These are phyloP conservation scores for Tuber umbilicatum DNA, from an alignment of 495 filamentous ascomycete species.

Conservation along the genomic window DNA sequence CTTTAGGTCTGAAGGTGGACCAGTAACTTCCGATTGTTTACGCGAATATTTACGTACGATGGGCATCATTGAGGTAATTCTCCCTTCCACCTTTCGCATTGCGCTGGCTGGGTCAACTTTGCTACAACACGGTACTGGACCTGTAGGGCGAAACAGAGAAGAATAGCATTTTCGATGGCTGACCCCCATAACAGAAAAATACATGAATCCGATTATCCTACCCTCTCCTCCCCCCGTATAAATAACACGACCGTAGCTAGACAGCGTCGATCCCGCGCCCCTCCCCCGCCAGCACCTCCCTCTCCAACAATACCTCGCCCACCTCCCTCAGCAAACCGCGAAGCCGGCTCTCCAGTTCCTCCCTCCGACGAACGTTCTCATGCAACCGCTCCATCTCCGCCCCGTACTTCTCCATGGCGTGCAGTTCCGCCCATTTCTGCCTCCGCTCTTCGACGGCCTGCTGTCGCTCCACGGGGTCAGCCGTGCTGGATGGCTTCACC, in stretches of 20 bases:
- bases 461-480: conserved; percentile 2
- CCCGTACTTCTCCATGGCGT: conserved; percentile 27
- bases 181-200: neutral
- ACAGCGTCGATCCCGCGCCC: conserved; percentile 21
- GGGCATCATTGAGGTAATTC: neutral
- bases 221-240: neutral
- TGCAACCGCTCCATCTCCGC: conserved; percentile 23
- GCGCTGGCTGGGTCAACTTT: neutral
- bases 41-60: too few species aligned
- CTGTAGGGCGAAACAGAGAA: too few species aligned
- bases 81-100: neutral
- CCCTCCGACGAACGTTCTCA: conserved; percentile 29
- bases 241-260: conserved; percentile 7
- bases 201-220: neutral
- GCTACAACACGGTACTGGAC: neutral
- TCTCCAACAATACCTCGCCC: conserved; percentile 27
- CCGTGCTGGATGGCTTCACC: neutral
- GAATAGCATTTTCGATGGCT: neutral
- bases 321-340: conserved; percentile 32
- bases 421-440: conserved; percentile 27
- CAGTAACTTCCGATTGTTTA: too few species aligned
- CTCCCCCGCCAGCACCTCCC: conserved; percentile 19
- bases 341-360: conserved; percentile 24
- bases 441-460: conserved; percentile 19
- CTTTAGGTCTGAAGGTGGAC: too few species aligned